Evolutionary conservation across 257 asterid species (phyloP).

Genomic region (Penstemon barbatus): DNA sequence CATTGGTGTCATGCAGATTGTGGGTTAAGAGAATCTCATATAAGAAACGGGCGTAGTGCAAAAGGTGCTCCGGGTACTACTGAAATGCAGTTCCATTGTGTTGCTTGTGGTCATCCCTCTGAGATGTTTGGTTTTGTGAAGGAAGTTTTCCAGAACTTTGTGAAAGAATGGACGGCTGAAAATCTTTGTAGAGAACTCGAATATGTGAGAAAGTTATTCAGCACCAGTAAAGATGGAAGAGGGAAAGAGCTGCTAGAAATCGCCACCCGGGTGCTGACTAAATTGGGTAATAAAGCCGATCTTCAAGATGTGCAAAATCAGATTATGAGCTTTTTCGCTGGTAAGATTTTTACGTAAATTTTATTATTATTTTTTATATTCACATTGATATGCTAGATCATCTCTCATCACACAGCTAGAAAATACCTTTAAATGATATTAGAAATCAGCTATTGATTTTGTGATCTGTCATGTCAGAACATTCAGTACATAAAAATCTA

Average conservation of each 20-base stretch:
- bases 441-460: background rate
- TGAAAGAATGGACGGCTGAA: slow-evolving; percentile 85
- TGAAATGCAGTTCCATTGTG: slow-evolving; percentile 97
- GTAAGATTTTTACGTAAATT: slow-evolving; percentile 39
- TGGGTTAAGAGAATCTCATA: slow-evolving; percentile 75
- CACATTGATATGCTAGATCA: slow-evolving; percentile 9
- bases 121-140: slow-evolving; percentile 98
- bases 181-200: slow-evolving; percentile 81
- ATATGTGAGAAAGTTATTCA: slow-evolving; percentile 68
- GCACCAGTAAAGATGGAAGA: slow-evolving; percentile 73
- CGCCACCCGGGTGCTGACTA: slow-evolving; percentile 61
- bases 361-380: slow-evolving; percentile 12
- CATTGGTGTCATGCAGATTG: slow-evolving; percentile 99
- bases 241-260: slow-evolving; percentile 72
- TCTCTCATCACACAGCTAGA: slow-evolving; percentile 16
- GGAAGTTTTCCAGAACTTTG: slow-evolving; percentile 86
- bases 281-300: slow-evolving; percentile 58
- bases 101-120: slow-evolving; percentile 94
- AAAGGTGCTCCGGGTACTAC: slow-evolving; percentile 61
- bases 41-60: slow-evolving; percentile 76
- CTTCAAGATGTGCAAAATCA: slow-evolving; percentile 64
- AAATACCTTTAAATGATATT: background rate
- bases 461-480: background rate
- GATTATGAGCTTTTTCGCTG: slow-evolving; percentile 61
- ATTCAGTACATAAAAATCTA: background rate